Evolutionary conservation across 805 yeast species (phyloP), one percentile per base, ranked within the genome.

Genomic region (Saturnispora diversa): DNA sequence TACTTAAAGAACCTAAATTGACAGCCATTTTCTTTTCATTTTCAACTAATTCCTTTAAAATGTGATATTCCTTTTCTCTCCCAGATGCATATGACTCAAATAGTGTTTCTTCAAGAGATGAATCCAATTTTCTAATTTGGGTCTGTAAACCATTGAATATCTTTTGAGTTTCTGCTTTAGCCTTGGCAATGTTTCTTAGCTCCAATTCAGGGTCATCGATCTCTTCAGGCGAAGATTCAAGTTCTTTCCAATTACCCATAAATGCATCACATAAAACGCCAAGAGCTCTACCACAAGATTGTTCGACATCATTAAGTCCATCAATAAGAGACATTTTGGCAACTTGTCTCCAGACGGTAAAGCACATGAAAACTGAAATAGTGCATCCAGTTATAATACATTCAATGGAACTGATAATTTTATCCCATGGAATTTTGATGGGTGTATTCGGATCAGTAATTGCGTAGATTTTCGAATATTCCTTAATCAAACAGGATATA

Each of bases 401-500:
- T 33, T 59, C 52, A 29, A 79, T 70, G 11, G 78, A 70, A 21
- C 79, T 72, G 22, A 61, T 42, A 21, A 84, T 63, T 49, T 78
- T 69, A 22, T 59, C 58, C 44, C 75, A 54, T 0, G 88, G 84
- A 11, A 84, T 66, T 6, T 56, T 55, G 12, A 79, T 76, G 1
- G 34, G 25, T 6, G 16, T 27, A 20, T 31, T 29, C 17, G 32
- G 32, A 8, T 36, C 13, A 24, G 36, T 15, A 74, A 67, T 51
- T 77, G 79, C 36, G 70, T 62, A 33, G 79, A 74, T 11, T 86
- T 88, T 37, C 11, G 48, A 44, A n/a, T 35, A 44, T 51, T 84
- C 94, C 53, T 80, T 79, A 12, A 83, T 74, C 42, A 84, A 69
- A 44, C 84, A 77, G 0, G 86, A 72, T 3, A 84, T 77, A 19